These are phyloP conservation scores for Talaromyces nanjingensis DNA, from an alignment of 495 filamentous ascomycete species.

Conservation along the genomic window DNA sequence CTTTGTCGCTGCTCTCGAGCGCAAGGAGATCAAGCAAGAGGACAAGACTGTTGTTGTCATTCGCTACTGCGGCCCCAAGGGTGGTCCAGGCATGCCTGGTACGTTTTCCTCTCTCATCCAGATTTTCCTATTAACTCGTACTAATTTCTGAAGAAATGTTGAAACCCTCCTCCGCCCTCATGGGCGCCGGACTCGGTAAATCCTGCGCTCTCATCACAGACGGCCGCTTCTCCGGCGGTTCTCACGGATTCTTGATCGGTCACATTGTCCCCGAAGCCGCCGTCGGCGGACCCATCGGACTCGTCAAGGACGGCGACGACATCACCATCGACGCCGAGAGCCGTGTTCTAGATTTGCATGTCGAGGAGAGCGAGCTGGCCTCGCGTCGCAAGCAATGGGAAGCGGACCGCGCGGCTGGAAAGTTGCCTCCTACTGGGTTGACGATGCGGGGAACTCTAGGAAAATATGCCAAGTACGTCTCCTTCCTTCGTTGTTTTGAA, in stretches of 20 bases:
- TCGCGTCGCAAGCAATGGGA: constrained; percentile 58
- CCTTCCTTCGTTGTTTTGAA: not conserved
- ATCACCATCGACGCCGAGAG: constrained; percentile 50
- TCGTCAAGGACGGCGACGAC: constrained; percentile 48
- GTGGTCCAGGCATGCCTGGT: constrained; percentile 90
- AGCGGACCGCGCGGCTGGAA: constrained; percentile 26
- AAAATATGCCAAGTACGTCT: constrained; percentile 65
- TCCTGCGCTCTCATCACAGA: constrained; percentile 46
- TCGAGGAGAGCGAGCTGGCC: constrained; percentile 52
- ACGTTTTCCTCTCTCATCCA: constrained; percentile 20
- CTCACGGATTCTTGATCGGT: constrained; percentile 47
- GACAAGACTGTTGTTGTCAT: constrained; percentile 98
- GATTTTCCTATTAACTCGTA: not conserved
- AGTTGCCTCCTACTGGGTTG: constrained; percentile 29
- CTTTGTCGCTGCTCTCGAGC: constrained; percentile 71
- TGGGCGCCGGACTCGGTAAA: constrained; percentile 78
- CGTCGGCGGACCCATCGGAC: constrained; percentile 49
- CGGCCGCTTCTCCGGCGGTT: constrained; percentile 41
- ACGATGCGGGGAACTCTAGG: constrained; percentile 72
- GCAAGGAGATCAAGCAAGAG: constrained; percentile 83
- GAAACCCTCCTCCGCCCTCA: constrained; percentile 78
- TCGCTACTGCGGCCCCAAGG: constrained; percentile 92
- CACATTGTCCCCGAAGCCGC: constrained; percentile 53
- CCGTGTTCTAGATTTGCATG: constrained; percentile 41
- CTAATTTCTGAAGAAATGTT: constrained; percentile 57